phyloP scores from a whole-genome alignment of 768 basidiomycete genomes.

The Suillus plorans region DNA sequence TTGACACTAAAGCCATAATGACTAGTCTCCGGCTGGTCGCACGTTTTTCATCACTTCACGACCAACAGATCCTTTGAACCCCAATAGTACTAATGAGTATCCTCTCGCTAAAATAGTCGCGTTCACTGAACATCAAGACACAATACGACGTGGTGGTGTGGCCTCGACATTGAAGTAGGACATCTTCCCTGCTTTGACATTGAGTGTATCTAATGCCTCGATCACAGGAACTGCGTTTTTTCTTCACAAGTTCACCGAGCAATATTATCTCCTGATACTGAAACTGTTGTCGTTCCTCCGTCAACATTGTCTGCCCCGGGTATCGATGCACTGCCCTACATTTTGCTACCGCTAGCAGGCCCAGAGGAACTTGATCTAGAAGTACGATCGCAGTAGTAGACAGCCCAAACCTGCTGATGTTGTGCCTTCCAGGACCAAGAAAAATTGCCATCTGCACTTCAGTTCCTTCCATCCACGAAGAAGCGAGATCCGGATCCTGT shows the following conservation, averaged over 20 bases:
- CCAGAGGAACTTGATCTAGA: constrained; percentile 95
- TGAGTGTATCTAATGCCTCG: constrained; percentile 11
- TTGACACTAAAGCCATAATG: not conserved
- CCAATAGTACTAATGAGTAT: constrained; percentile 58
- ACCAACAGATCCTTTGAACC: constrained; percentile 46
- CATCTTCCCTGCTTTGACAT: constrained; percentile 6
- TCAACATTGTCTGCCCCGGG: constrained; percentile 64
- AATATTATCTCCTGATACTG: constrained; percentile 65
- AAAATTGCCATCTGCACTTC: constrained; percentile 75
- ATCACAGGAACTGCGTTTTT: constrained; percentile 75
- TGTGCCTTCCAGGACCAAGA: constrained; percentile 76
- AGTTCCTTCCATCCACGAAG: constrained; percentile 87
- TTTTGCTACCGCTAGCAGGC: constrained; percentile 89
- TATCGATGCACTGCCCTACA: constrained; percentile 79
- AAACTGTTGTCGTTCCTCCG: constrained; percentile 54
- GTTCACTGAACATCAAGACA: constrained; percentile 89
- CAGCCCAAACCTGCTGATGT: constrained; percentile 6
- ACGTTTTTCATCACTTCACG: constrained; percentile 75
- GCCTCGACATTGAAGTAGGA: constrained; percentile 83
- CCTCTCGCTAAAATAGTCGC: constrained; percentile 78
- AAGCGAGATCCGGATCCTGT: constrained; percentile 74
- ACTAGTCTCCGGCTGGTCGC: constrained; percentile 74
- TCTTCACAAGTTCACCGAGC: constrained; percentile 66
- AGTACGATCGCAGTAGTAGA: constrained; percentile 36
- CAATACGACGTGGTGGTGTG: constrained; percentile 85